These are phyloP conservation scores for Eucalyptus pauciflora DNA, from an alignment of 345 rosid genomes.

Conservation along the genomic window DNA sequence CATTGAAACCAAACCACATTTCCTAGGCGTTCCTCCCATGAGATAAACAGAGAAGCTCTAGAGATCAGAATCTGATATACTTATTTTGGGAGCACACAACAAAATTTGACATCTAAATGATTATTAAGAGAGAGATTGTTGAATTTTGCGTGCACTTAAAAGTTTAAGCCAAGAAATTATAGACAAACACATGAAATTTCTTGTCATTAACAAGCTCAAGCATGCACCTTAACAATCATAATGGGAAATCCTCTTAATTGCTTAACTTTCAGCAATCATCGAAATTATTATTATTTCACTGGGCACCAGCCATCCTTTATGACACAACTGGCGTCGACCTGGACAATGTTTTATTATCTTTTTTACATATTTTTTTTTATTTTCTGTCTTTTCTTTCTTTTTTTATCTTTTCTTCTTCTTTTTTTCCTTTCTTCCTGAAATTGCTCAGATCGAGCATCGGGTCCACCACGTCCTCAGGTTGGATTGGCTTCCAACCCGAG, in stretches of 20 bases:
- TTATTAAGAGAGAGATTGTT: background rate
- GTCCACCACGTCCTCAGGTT: background rate
- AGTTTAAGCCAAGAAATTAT: background rate
- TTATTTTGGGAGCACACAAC: background rate
- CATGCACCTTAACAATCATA: background rate
- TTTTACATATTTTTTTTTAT: too few species aligned
- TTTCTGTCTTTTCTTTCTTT: background rate
- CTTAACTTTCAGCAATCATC: background rate
- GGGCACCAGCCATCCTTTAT: accelerated
- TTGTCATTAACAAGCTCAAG: background rate
- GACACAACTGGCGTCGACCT: background rate
- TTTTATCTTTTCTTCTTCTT: too few species aligned
- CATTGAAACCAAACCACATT: too few species aligned
- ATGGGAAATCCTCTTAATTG: background rate
- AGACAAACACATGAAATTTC: background rate
- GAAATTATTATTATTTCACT: too few species aligned
- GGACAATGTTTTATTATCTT: too few species aligned
- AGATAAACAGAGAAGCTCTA: background rate
- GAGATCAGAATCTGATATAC: background rate
- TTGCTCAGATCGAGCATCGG: background rate
- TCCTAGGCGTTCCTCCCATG: too few species aligned
- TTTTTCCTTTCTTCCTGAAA: background rate
- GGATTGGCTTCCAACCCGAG: conserved; percentile 43
- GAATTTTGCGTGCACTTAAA: background rate
- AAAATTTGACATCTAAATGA: background rate